phyloP scores from a whole-genome alignment of 164 flowering plant species.

The Tinospora cordifolia region DNA sequence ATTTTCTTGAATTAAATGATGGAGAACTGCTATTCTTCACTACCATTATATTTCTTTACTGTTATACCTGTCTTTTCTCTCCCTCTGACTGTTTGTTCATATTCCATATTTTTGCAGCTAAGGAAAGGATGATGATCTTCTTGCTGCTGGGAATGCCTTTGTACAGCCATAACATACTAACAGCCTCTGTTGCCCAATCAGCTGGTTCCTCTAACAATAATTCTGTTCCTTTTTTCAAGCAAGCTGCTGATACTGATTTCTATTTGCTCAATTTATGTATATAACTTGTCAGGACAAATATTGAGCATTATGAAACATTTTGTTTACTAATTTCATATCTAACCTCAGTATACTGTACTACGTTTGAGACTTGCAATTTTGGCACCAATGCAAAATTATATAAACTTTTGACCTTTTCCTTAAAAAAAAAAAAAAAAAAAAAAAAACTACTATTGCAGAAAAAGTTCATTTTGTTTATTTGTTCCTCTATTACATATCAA shows the following conservation, averaged over 20 bases:
- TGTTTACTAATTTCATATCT: neutral
- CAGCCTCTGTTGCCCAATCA: neutral
- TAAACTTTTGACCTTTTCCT: too few species aligned
- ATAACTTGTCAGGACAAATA: neutral
- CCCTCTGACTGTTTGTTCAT: too few species aligned
- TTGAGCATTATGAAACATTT: neutral
- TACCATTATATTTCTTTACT: too few species aligned
- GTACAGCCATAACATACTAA: conserved; percentile 6
- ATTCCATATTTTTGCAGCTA: conserved; percentile 2
- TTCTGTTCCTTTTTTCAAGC: neutral
- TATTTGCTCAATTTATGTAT: neutral
- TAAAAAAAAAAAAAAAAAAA: too few species aligned
- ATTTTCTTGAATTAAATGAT: too few species aligned
- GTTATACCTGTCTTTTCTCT: too few species aligned
- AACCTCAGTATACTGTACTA: neutral
- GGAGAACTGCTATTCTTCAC: too few species aligned
- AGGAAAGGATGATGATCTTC: neutral
- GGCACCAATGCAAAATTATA: too few species aligned
- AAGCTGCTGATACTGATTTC: neutral
- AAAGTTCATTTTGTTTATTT: neutral
- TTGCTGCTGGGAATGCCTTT: neutral
- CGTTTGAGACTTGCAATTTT: neutral
- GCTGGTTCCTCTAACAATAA: neutral
- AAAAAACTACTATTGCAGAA: too few species aligned
- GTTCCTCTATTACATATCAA: neutral